These are phyloP conservation scores for Nannochloropsis salina DNA, from an alignment of 108 stramenopile genomes.

Conservation along the genomic window DNA sequence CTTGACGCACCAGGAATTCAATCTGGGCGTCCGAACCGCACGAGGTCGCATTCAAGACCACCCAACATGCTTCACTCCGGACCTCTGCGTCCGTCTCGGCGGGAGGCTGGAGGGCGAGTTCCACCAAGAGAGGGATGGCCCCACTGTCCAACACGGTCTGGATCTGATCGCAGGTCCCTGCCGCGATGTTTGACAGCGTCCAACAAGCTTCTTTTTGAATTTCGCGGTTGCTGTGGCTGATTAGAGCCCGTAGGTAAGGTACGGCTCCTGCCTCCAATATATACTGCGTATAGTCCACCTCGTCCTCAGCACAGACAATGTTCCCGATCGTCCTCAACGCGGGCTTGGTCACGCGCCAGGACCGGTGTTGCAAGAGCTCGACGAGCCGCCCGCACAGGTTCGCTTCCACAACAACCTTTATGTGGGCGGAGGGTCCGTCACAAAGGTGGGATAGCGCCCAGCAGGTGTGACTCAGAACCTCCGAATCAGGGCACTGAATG, in stretches of 20 bases:
- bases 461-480: slow-evolving; percentile 85
- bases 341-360: slow-evolving; percentile 85
- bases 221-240: slow-evolving; percentile 80
- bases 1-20: slow-evolving; percentile 78
- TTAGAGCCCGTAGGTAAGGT: slow-evolving; percentile 65
- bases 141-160: slow-evolving; percentile 82
- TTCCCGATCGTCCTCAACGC: slow-evolving; percentile 86
- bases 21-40: slow-evolving; percentile 90
- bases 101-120: slow-evolving; percentile 63
- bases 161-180: slow-evolving; percentile 88
- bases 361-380: slow-evolving; percentile 72
- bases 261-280: slow-evolving; percentile 85
- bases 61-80: slow-evolving; percentile 94
- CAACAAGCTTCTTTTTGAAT: slow-evolving; percentile 96
- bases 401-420: slow-evolving; percentile 75
- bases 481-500: slow-evolving; percentile 70
- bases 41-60: slow-evolving; percentile 90
- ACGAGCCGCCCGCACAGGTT: slow-evolving; percentile 78
- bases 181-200: slow-evolving; percentile 94
- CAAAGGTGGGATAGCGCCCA: slow-evolving; percentile 88
- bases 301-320: slow-evolving; percentile 91
- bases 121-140: slow-evolving; percentile 72
- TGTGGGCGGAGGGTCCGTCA: slow-evolving; percentile 84
- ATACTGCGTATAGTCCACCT: slow-evolving; percentile 85
- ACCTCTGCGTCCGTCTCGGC: slow-evolving; percentile 60